phyloP scores from a whole-genome alignment of 2,329 filamentous ascomycete species.

The Nannizziopsis barbatae region DNA sequence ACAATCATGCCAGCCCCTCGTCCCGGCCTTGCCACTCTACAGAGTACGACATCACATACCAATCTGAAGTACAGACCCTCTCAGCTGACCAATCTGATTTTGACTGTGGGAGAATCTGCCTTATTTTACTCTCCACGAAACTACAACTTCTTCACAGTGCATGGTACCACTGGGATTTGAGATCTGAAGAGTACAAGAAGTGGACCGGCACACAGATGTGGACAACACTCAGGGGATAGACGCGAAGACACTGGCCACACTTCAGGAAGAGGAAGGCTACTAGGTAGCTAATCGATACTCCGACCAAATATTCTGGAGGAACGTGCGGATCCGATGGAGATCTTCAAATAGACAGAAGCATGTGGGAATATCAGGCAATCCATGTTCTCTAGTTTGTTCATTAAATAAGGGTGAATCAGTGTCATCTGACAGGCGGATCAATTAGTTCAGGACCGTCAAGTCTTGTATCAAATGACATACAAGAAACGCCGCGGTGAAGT shows the following conservation, averaged over 20 bases:
- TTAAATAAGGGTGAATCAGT: no score
- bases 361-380: no score
- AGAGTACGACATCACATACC: background rate
- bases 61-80: background rate
- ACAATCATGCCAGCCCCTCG: no score
- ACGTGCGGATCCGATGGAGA: no score
- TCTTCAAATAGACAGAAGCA: no score
- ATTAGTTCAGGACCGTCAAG: no score
- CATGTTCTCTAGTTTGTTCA: no score
- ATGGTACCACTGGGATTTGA: background rate
- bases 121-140: slow-evolving; percentile 4
- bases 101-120: background rate
- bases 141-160: slow-evolving; percentile 1
- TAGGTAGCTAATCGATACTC: no score
- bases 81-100: slow-evolving; percentile 1
- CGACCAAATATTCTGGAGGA: no score
- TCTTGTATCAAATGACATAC: no score
- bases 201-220: background rate
- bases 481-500: no score
- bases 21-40: slow-evolving; percentile 1
- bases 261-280: background rate
- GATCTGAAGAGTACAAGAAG: slow-evolving; percentile 3
- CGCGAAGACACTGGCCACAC: background rate
- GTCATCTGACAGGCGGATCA: no score
- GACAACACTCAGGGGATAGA: background rate